A percentile compares a stretch with the other conserved stretches of the same genome.
phyloP scores from a whole-genome alignment of 805 yeast genomes.

The Scheffersomyces ergatensis region DNA sequence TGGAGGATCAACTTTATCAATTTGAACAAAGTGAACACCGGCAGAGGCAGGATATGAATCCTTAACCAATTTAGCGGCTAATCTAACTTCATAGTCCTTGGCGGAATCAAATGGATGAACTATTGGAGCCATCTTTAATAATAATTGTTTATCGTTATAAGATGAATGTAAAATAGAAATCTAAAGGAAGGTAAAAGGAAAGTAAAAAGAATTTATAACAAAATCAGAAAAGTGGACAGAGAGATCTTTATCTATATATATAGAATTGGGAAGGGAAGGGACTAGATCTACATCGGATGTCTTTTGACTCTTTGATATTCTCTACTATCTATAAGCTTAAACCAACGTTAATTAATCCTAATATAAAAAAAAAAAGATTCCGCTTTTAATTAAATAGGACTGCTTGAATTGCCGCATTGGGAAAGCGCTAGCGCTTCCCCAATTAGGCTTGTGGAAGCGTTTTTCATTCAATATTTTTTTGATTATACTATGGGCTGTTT shows the following conservation, averaged over 20 bases:
- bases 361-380: no score
- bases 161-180: not conserved
- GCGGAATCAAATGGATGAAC: slow-evolving; percentile 60
- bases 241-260: not conserved
- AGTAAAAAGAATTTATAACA: no score
- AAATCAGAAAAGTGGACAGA: not conserved
- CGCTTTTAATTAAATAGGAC: no score
- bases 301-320: no score
- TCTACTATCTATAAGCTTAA: no score
- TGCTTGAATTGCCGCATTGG: not conserved
- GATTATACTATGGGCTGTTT: no score
- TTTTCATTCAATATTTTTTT: no score
- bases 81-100: slow-evolving; percentile 55
- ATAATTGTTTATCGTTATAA: no score
- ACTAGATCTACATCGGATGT: no score
- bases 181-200: not conserved
- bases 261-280: no score
- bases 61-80: slow-evolving; percentile 59
- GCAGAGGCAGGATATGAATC: slow-evolving; percentile 51
- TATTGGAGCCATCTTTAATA: not conserved
- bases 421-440: not conserved
- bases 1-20: slow-evolving; percentile 77
- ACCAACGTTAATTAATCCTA: no score
- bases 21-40: slow-evolving; percentile 60
- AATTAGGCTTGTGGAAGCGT: not conserved